Percentiles rank a stretch among this genome's conserved stretches.
These are phyloP conservation scores for Solanum chiquidenum DNA, from an alignment of 257 asterid species.

Conservation along the genomic window DNA sequence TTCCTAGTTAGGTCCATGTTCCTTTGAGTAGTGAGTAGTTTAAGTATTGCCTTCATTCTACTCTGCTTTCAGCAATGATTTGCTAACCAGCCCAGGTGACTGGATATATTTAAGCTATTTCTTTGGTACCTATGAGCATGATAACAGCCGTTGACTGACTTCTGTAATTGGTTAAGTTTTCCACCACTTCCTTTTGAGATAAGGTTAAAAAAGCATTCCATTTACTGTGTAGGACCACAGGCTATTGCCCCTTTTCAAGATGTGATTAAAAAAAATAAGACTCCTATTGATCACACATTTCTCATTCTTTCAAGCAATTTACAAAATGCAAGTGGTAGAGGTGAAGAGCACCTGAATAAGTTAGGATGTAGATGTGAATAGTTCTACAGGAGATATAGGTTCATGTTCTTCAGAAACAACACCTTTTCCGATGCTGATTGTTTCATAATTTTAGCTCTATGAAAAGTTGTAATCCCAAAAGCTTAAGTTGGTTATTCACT, in stretches of 20 bases:
- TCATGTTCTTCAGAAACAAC: background rate
- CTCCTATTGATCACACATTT: background rate
- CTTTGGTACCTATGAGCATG: background rate
- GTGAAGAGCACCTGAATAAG: background rate
- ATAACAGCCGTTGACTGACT: background rate
- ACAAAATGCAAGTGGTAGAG: background rate
- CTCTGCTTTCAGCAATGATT: background rate
- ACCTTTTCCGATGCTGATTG: background rate
- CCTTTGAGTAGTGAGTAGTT: background rate
- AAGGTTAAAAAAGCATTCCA: background rate
- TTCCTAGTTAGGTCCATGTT: background rate
- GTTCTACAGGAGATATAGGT: background rate
- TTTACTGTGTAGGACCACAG: background rate
- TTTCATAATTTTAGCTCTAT: background rate
- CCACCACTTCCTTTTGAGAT: background rate
- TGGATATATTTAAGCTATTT: background rate
- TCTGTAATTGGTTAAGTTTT: background rate
- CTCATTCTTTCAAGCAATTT: background rate
- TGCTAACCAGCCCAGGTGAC: background rate
- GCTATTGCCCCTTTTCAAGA: background rate
- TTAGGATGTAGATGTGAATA: background rate
- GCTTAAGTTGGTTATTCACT: background rate
- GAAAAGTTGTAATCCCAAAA: background rate
- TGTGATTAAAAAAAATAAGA: background rate
- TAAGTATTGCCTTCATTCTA: background rate